Evolutionary conservation across 768 basidiomycete species (phyloP).

Genomic region (Lentinula aciculospora): DNA sequence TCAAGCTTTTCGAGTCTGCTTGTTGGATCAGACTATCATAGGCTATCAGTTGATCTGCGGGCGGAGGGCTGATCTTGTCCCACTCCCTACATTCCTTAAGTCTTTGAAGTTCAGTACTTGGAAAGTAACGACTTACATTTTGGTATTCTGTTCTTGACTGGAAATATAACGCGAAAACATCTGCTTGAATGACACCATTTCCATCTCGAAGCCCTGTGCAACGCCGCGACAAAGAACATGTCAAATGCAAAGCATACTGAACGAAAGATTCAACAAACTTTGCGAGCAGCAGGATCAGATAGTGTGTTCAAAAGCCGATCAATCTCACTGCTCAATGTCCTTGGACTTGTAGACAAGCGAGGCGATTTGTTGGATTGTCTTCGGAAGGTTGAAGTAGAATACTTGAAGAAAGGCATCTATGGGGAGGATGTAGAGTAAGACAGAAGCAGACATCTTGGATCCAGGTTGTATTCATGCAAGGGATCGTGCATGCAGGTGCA

Average conservation of each 20-base stretch:
- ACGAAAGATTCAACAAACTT: constrained; percentile 43
- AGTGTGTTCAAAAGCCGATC: constrained; percentile 86
- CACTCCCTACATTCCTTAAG: constrained; percentile 54
- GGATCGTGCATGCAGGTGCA: background rate
- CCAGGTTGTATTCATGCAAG: background rate
- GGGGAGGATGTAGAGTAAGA: background rate
- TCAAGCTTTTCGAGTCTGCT: constrained; percentile 59
- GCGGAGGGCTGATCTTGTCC: constrained; percentile 85
- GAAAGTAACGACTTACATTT: constrained; percentile 55
- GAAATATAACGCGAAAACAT: constrained; percentile 92
- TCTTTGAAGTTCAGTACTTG: constrained; percentile 7
- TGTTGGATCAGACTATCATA: constrained; percentile 66
- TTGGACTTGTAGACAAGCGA: constrained; percentile 72
- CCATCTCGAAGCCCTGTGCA: constrained; percentile 77
- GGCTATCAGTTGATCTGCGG: constrained; percentile 77
- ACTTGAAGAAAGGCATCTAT: constrained; percentile 13
- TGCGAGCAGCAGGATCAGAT: constrained; percentile 72
- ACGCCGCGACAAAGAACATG: constrained; percentile 10
- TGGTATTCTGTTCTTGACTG: constrained; percentile 78
- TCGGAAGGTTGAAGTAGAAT: constrained; percentile 39
- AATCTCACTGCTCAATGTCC: constrained; percentile 98
- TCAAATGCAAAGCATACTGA: constrained; percentile 14
- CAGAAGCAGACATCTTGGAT: background rate
- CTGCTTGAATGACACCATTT: constrained; percentile 95
- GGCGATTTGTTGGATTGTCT: constrained; percentile 55